Conservation (phyloP, 129 eudicot genomes). For the Apium graveolens region DNA sequence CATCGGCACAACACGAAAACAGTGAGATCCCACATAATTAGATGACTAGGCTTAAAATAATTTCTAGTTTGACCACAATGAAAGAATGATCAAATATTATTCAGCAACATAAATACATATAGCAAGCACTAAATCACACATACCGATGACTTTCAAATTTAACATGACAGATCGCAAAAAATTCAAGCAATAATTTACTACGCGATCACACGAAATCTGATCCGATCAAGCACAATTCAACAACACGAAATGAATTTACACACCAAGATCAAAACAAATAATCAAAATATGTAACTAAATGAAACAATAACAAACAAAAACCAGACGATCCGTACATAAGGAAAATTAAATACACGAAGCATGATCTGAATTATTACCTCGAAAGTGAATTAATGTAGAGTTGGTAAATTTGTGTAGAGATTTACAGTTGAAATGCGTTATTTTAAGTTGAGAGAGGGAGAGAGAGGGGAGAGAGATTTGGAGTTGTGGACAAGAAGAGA, state of each 20-base stretch:
- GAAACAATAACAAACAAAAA: not conserved
- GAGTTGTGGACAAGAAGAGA: not conserved
- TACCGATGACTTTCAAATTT: not conserved
- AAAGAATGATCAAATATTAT: not conserved
- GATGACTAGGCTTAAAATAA: not conserved
- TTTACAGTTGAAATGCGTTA: not conserved
- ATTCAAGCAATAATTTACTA: not conserved
- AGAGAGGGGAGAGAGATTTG: not conserved
- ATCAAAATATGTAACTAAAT: not conserved
- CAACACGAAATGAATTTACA: constrained; percentile 1
- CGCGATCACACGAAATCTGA: constrained; percentile 22
- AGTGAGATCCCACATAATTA: not conserved
- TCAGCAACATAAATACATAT: not conserved
- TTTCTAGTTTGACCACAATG: not conserved
- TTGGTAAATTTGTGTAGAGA: constrained; percentile 7
- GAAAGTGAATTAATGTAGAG: constrained; percentile 13
- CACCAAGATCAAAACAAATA: constrained; percentile 23
- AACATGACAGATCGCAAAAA: not conserved
- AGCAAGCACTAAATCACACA: constrained; percentile 4
- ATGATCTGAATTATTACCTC: constrained; percentile 30
- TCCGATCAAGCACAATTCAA: constrained; percentile 28
- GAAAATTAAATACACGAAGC: not conserved
- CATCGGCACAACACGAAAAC: not conserved
- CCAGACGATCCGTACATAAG: not conserved
- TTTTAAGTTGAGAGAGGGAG: not conserved